Evolutionary conservation across 306 rosid genomes (phyloP).

Genomic region (Betula pendula): DNA sequence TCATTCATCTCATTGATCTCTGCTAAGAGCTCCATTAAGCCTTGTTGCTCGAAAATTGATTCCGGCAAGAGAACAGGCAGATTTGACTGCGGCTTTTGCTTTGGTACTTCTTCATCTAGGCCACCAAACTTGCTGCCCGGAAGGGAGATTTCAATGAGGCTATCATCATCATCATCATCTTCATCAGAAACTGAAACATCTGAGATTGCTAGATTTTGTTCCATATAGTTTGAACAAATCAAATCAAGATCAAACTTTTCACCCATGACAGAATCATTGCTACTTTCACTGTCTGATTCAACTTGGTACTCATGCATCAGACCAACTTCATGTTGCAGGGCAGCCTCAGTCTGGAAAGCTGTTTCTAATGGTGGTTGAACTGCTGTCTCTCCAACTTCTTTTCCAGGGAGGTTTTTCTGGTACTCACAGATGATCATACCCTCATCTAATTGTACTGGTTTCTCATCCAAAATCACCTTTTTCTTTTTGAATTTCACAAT

Average conservation of each 20-base stretch:
- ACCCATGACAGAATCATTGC: constrained; percentile 32
- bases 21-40: constrained; percentile 48
- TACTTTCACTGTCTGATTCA: constrained; percentile 52
- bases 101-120: constrained; percentile 35
- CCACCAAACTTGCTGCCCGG: constrained; percentile 39
- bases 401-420: constrained; percentile 14
- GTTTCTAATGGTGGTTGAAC: constrained; percentile 22
- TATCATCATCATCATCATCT: constrained; percentile 34
- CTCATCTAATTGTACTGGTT: constrained; percentile 16
- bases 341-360: constrained; percentile 17
- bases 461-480: constrained; percentile 31
- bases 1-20: constrained; percentile 60
- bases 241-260: constrained; percentile 33
- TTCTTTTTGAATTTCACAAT: constrained; percentile 42
- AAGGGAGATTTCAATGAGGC: constrained; percentile 61
- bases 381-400: constrained; percentile 7
- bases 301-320: constrained; percentile 29
- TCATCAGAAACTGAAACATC: constrained; percentile 43
- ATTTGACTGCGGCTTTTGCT: constrained; percentile 29
- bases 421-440: constrained; percentile 1
- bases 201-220: constrained; percentile 21
- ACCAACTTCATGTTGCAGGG: constrained; percentile 28
- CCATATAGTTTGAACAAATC: constrained; percentile 18
- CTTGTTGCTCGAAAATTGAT: constrained; percentile 39
- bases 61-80: constrained; percentile 43